Base-by-base conservation (phyloP, 441 rosid genomes). In the Bruguiera hainesii region DNA sequence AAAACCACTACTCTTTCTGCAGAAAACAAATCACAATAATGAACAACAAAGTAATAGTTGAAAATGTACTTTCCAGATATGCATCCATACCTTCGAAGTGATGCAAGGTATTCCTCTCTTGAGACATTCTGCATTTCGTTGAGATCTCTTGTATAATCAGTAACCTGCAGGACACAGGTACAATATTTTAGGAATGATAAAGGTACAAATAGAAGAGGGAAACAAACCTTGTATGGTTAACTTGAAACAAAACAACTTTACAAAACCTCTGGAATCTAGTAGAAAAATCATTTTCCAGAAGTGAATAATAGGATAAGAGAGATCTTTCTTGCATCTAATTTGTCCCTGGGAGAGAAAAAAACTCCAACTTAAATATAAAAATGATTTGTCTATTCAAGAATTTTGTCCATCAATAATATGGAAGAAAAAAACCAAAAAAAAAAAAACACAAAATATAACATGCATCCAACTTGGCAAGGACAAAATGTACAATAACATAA, bases 1-100 rank as follows among this genome's bases (percentile, higher is more conserved):
- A 70, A 92, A 95, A 13, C 97, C 99, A 60, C 97, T 95, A 75
- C 99, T 92, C 61, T 79, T 79, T 50, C 99, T 94, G 91, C 78
- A 81, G 46, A 71, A 71, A 64, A 65, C 56, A 81, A 49, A 19
- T 50, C 70, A 57, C 55, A 69, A 77, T 63, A 82, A 79, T 56
- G 69, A 63, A 78, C 63, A 60, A 31, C 42, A 37, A 20, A 69
- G 66, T 25, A 59, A 64, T 21, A 60, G 31, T 56, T 37, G 23
- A 59, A 65, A 19, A 29, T 16, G 42, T 48, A 13, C 25, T 57
- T 56, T 64, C 52, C 33, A 59, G 20, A 53, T 42, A 55, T 60
- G 65, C 69, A 73, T 70, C 74, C 70, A 39, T 69, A 89, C 99
- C 99, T 85, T 68, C 99, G 76, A 21, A 92, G 83, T 7, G 98